Evolutionary conservation across 2,329 filamentous ascomycete genomes (phyloP).

Genomic region (Talaromyces sp.): DNA sequence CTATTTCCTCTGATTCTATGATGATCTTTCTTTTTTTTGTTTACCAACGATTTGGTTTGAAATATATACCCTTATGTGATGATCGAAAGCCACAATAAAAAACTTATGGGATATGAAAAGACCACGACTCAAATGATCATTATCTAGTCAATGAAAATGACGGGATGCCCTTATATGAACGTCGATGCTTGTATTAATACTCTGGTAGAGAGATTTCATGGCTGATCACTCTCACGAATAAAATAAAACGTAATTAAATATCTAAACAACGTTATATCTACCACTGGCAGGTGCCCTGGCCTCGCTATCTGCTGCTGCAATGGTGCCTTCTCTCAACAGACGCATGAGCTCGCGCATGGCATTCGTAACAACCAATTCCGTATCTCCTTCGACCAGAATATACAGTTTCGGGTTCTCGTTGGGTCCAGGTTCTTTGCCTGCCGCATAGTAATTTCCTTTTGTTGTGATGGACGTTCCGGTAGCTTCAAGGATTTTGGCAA

Average conservation of each 20-base stretch:
- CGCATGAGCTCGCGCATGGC: constrained; percentile 88
- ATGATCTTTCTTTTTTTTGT: not conserved
- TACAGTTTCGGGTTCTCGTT: constrained; percentile 89
- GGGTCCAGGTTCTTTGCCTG: constrained; percentile 72
- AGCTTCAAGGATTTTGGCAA: constrained; percentile 93
- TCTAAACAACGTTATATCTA: constrained; percentile 76
- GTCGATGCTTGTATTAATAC: not conserved
- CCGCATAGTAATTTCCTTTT: constrained; percentile 84
- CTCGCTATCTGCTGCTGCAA: constrained; percentile 84
- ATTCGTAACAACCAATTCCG: constrained; percentile 83
- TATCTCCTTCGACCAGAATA: constrained; percentile 95
- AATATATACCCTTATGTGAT: not conserved
- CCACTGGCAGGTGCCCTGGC: constrained; percentile 72
- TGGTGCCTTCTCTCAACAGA: constrained; percentile 81
- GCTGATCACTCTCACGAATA: not conserved
- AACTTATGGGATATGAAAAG: not conserved
- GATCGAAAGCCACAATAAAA: not conserved
- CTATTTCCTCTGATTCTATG: not conserved
- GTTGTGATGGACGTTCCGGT: constrained; percentile 96
- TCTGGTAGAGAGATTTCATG: not conserved
- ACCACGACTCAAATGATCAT: not conserved
- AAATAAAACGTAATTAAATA: not conserved
- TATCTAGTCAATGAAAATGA: not conserved
- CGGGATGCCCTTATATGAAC: not conserved
- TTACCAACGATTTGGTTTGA: not conserved